Base-by-base conservation (phyloP, 2,329 filamentous ascomycete genomes). In the Epichloe glyceriae region DNA sequence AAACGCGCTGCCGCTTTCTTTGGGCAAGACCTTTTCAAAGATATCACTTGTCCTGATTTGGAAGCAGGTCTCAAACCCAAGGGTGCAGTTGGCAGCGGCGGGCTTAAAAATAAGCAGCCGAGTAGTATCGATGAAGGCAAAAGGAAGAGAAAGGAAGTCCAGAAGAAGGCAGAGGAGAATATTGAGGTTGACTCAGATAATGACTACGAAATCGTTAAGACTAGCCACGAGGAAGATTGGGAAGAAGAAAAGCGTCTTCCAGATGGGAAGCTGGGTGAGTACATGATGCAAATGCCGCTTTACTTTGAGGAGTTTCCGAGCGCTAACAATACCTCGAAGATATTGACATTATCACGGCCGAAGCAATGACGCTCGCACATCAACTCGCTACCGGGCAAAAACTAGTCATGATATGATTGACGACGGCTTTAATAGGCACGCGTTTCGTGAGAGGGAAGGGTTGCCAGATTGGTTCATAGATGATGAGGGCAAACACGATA, bases 311-410 rank as follows among this genome's bases (percentile, higher is more conserved):
- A 37, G 10, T 37, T 43, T 22, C 11, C 5, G 19, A 34, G 19
- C 35, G 33, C 51, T 55, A 47, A 57, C 62, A 64, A 58, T 50
- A 44, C 50, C 22, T 30, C 30, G 50, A 37, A 76, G 90, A 96
- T 64, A 95, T 98, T 68, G 89, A 97, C 65, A 97, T 98, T 61
- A 95, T 97, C 62, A 98, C 93, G n/a, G 93, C 89, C 5, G 93
- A 98, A 73, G 93, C 94, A 56, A 98, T 98, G 93, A 94, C 91
- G 0, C 77, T 98, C 15, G 94, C 93, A 0, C 93, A 97, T 57
- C 80, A 88, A 62, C 83, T 98, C 53, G 93, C 90, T 3, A 88
- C 85, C 0, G 91, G 91, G 43, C 78, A 91, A 64, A 90, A 85
- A 86, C 83, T 0, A 85, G 80, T 44, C 69, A 85, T 50, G 88